A percentile compares a stretch with the other conserved stretches of the same genome.
phyloP scores from a whole-genome alignment of 2,329 filamentous ascomycete species.

The Paecilomyces dactylethromorphus region DNA sequence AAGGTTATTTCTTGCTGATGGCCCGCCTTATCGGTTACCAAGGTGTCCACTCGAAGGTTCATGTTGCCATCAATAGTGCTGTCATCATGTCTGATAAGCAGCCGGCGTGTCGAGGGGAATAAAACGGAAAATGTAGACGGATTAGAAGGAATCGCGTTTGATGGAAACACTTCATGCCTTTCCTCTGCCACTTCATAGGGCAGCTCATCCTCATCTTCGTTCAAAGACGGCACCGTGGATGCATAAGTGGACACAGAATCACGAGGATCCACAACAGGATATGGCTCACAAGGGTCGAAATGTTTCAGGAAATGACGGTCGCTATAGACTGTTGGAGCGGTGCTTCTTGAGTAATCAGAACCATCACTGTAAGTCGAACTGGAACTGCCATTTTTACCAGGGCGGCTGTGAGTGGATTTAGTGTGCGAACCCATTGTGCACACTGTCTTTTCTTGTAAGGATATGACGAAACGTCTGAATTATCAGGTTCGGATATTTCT shows the following conservation, averaged over 20 bases:
- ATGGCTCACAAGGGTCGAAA: conserved; percentile 9
- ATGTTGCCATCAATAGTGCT: conserved; percentile 88
- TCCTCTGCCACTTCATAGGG: conserved; percentile 45
- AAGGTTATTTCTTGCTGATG: conserved; percentile 64
- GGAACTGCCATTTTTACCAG: conserved; percentile 23
- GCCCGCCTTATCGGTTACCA: conserved; percentile 53
- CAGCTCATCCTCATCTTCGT: conserved; percentile 46
- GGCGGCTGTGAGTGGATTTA: conserved; percentile 16
- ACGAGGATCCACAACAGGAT: conserved; percentile 26
- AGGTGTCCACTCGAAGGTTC: conserved; percentile 85
- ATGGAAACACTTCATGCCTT: conserved; percentile 54
- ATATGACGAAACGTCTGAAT: conserved; percentile 2
- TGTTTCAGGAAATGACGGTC: conserved; percentile 20
- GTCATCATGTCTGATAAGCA: conserved; percentile 85
- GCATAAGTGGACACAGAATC: conserved; percentile 73
- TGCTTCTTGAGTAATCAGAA: conserved; percentile 34
- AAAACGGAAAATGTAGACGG: conserved; percentile 75
- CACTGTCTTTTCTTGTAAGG: conserved; percentile 1
- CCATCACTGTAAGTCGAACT: conserved; percentile 31
- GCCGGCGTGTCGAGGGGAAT: conserved; percentile 76
- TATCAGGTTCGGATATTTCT: neutral
- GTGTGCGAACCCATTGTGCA: conserved; percentile 23
- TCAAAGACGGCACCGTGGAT: conserved; percentile 61
- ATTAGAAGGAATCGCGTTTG: conserved; percentile 67
- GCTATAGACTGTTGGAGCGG: conserved; percentile 32